A percentile compares a stretch with the other conserved stretches of the same genome.
Conservation (phyloP, 768 basidiomycete species). For the Hygrophorus russula region DNA sequence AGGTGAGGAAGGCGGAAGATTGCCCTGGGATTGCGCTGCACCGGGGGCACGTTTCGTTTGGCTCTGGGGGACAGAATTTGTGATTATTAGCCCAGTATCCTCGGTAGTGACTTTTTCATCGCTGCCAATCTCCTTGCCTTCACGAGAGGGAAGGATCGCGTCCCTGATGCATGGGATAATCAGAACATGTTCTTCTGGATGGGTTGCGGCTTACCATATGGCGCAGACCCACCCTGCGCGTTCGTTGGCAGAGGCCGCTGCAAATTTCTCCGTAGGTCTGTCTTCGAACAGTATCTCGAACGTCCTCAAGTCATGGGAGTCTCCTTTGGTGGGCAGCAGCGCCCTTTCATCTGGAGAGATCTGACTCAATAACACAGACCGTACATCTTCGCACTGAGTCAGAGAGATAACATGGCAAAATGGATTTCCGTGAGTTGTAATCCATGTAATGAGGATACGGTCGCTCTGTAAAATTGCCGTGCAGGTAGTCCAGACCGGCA, state of each 20-base stretch:
- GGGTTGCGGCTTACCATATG: constrained; percentile 42
- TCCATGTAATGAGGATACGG: constrained; percentile 37
- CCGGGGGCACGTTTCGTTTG: too few species aligned
- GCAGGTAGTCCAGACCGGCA: constrained; percentile 42
- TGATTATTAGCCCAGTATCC: too few species aligned
- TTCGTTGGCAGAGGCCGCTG: constrained; percentile 46
- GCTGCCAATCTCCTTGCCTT: constrained; percentile 2
- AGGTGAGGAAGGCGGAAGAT: constrained; percentile 6
- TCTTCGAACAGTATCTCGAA: constrained; percentile 60
- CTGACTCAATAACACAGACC: constrained; percentile 36
- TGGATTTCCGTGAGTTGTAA: constrained; percentile 26
- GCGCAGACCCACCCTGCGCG: constrained; percentile 67
- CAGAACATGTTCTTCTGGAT: background rate
- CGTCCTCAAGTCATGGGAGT: constrained; percentile 34
- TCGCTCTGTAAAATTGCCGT: constrained; percentile 19
- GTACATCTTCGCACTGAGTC: constrained; percentile 48
- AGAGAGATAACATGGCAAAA: constrained; percentile 33
- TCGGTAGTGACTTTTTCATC: background rate
- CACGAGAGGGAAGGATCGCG: constrained; percentile 32
- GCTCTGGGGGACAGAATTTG: background rate
- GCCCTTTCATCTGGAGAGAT: constrained; percentile 32
- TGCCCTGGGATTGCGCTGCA: background rate
- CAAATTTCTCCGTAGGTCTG: constrained; percentile 45
- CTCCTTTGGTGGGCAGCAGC: constrained; percentile 24
- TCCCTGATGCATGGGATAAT: constrained; percentile 33